Conservation (phyloP, 805 yeast genomes). For the Kockiozyma suomiensis region DNA sequence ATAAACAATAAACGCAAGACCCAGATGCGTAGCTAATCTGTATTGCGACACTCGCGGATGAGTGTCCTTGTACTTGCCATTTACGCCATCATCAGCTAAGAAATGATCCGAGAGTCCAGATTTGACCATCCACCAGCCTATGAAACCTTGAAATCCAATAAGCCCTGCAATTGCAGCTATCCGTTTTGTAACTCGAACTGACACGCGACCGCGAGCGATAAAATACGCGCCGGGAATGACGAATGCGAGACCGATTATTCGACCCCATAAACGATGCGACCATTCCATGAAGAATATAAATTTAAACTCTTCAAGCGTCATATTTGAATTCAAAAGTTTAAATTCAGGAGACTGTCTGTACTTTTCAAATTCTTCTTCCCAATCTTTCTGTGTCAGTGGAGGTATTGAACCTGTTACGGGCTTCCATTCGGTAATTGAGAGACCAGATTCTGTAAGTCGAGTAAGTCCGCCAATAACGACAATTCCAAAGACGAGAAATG, state of each 20-base stretch:
- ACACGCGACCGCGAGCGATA: constrained; percentile 64
- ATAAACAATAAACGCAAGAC: constrained; percentile 87
- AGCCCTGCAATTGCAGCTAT: constrained; percentile 72
- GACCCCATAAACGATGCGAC: constrained; percentile 91
- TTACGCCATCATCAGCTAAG: constrained; percentile 71
- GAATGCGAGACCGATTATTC: constrained; percentile 83
- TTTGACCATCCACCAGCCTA: constrained; percentile 99
- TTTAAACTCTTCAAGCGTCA: constrained; percentile 88
- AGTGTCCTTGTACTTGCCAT: constrained; percentile 29
- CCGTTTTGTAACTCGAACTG: constrained; percentile 65
- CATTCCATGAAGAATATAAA: constrained; percentile 97
- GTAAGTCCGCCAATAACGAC: constrained; percentile 97
- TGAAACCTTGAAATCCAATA: constrained; percentile 89
- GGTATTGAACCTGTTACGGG: constrained; percentile 96
- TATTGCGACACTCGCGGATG: constrained; percentile 98
- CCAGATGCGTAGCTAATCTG: constrained; percentile 88
- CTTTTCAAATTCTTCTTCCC: constrained; percentile 82
- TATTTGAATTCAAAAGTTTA: constrained; percentile 82
- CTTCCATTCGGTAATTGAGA: constrained; percentile 97
- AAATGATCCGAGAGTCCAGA: constrained; percentile 87
- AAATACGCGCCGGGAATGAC: constrained; percentile 85
- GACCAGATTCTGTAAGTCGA: constrained; percentile 91
- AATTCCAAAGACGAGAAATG: constrained; percentile 89
- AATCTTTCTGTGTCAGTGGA: constrained; percentile 75
- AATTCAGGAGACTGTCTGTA: constrained; percentile 90